These are phyloP conservation scores for Myriangium duriaei DNA, from an alignment of 2,329 filamentous ascomycete species.

Conservation along the genomic window DNA sequence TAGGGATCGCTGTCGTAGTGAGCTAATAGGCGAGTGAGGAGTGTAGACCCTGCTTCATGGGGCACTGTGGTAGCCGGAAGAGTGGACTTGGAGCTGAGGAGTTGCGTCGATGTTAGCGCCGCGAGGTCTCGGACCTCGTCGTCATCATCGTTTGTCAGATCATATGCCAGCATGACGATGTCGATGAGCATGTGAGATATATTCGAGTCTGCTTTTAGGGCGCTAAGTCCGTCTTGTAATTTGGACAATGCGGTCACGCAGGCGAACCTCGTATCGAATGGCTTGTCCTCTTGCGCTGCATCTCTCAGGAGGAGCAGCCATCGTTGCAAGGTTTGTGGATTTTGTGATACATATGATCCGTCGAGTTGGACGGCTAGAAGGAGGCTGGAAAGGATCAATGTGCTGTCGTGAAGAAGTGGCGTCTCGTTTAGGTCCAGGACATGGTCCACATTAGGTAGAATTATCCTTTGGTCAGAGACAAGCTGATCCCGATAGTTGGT, in stretches of 20 bases:
- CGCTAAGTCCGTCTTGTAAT: slow-evolving; percentile 7
- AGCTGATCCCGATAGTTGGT: neutral
- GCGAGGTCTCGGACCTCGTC: slow-evolving; percentile 68
- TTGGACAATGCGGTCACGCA: slow-evolving; percentile 16
- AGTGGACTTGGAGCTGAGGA: slow-evolving; percentile 28
- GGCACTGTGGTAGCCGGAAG: slow-evolving; percentile 25
- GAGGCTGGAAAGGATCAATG: neutral
- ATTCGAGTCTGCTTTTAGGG: neutral
- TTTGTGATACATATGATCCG: neutral
- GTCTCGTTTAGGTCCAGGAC: neutral
- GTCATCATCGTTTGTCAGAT: slow-evolving; percentile 77
- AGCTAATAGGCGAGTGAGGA: slow-evolving; percentile 23
- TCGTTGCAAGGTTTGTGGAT: neutral
- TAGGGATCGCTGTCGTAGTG: neutral
- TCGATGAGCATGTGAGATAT: slow-evolving; percentile 31
- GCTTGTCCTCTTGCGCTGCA: slow-evolving; percentile 15
- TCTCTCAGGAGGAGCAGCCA: neutral
- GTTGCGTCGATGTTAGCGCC: slow-evolving; percentile 35
- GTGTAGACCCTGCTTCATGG: slow-evolving; percentile 33
- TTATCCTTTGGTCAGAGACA: neutral
- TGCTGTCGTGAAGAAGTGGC: slow-evolving; percentile 1
- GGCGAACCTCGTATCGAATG: slow-evolving; percentile 18
- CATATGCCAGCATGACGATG: slow-evolving; percentile 56
- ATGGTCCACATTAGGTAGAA: neutral
- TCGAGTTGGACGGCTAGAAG: neutral